Base-by-base conservation (phyloP, 1,284 basidiomycete species). In the Pascua sp. region DNA sequence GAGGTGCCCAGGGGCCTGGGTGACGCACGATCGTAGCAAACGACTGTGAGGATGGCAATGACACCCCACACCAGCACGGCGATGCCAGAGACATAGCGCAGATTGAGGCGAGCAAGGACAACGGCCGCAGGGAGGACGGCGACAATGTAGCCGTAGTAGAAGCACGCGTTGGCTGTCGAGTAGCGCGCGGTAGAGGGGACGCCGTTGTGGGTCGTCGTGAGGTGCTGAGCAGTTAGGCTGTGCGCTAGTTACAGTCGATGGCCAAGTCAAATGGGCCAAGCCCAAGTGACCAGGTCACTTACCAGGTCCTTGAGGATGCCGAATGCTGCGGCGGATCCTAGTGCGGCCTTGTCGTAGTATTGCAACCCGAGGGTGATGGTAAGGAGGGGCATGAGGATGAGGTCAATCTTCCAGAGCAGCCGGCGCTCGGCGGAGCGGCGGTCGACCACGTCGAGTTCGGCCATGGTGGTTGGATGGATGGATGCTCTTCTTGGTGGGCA, bases 131-230 rank as follows among this genome's bases (percentile, higher is more conserved):
- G 80, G 0, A 80, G 60, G 13, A 72, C 72, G 13, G 74, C 75
- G 9, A 75, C 73, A 51, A 80, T 75, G 66, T 79, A 81, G n/a
- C 80, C 80, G 62, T 76, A 80, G 69, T 82, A 82, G 71, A 82
- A 82, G 67, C 63, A 45, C n/a, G 75, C 73, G 5, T 67, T 72
- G 16, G 77, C 77, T 8, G 77, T 73, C 13, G 70, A 69, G 61
- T 77, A 75, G 41, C 73, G 54, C 13, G 72, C 62, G 9, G 78
- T 79, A 12, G 67, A 70, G 0, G 65, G 60, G 8, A 72, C 71
- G 4, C 75, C 72, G 40, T 75, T 69, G 51, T 70, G 62, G 10
- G 61, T 72, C 9, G 71, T 65, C 1, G 68, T 64, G 5, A 79
- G 66, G 45, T 68, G 51, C 67, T 71, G 43, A 45, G 40, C n/a